Evolutionary conservation across 2,329 filamentous ascomycete species (phyloP), one percentile per base, ranked within the genome.

Genomic region (Aspergillus proliferans): DNA sequence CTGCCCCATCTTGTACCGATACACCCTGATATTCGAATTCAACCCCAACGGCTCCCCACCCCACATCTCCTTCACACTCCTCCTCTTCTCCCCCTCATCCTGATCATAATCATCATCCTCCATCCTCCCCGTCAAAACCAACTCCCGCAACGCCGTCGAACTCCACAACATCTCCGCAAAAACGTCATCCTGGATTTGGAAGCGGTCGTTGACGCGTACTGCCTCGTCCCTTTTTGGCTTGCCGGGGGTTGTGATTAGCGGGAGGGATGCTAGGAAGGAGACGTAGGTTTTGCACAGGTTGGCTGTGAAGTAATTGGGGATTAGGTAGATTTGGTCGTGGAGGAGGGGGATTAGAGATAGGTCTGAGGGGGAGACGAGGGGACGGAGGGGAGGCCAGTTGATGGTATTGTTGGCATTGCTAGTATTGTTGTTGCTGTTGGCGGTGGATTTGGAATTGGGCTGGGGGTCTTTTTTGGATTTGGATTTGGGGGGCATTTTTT

Each of bases 11-110:
- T 79, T 81, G 68, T 96, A 96, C 19, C 91, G 81, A 71, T 96
- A 96, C 26, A 96, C 82, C 30, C 92, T 79, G 48, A 96, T 94
- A 57, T 94, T 94, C 7, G 88, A 83, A 67, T 89, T 95, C 51
- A 96, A 71, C 0, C 90, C 90, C n/a, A 94, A 72, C 0, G 88
- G 82, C 45, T 89, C 79, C 24, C 90, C 90, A 49, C 87, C 89
- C 88, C 89, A 95, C 43, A 76, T 61, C 21, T 70, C 60, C 15
- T 56, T 62, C 30, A 67, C 64, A 67, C 55, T 45, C 22, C 56
- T 50, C 14, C 39, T 48, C 10, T 50, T 52, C 41, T 59, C 51
- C 18, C 59, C 51, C 15, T 52, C 43, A 6, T 52, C 50, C 39
- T 62, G 56, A 10, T 63, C 65, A 12, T 30, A 30, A 6, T 68